phyloP scores from a whole-genome alignment of 495 filamentous ascomycete species.

The Tetracladium setigerum region DNA sequence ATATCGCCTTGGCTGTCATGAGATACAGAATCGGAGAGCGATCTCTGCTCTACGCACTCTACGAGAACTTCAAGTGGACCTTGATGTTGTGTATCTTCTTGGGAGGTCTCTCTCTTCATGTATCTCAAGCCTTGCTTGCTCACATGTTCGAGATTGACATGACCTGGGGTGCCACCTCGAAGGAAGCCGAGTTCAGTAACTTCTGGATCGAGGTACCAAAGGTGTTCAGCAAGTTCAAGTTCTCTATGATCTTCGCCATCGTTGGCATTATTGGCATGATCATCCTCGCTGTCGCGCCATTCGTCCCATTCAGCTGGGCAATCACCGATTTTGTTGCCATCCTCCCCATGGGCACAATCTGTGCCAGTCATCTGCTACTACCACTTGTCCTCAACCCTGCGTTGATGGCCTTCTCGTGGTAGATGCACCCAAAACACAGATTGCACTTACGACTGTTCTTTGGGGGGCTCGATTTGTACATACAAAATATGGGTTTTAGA shows the following conservation, averaged over 20 bases:
- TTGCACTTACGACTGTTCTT: no score
- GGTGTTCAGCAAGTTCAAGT: constrained; percentile 70
- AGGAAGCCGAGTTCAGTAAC: constrained; percentile 66
- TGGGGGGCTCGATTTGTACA: no score
- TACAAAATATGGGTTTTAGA: no score
- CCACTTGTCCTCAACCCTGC: constrained; percentile 71
- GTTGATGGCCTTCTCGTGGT: constrained; percentile 78
- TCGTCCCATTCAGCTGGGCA: constrained; percentile 59
- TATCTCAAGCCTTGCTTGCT: constrained; percentile 56
- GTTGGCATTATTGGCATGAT: constrained; percentile 58
- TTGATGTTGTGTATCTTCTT: constrained; percentile 62
- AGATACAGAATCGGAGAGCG: constrained; percentile 58
- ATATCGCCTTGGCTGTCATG: constrained; percentile 57
- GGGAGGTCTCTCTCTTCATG: constrained; percentile 61
- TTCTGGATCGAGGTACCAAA: constrained; percentile 78
- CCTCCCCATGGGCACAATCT: constrained; percentile 67
- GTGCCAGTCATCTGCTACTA: constrained; percentile 58
- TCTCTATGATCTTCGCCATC: constrained; percentile 59
- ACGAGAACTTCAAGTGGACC: constrained; percentile 69
- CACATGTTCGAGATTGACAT: constrained; percentile 71
- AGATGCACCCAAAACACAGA: not conserved
- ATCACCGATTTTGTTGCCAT: constrained; percentile 78
- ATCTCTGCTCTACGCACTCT: constrained; percentile 43
- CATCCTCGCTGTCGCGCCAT: constrained; percentile 53
- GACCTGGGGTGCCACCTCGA: constrained; percentile 64